These are phyloP conservation scores for Candida ortonii DNA, from an alignment of 805 yeast species.

Conservation along the genomic window DNA sequence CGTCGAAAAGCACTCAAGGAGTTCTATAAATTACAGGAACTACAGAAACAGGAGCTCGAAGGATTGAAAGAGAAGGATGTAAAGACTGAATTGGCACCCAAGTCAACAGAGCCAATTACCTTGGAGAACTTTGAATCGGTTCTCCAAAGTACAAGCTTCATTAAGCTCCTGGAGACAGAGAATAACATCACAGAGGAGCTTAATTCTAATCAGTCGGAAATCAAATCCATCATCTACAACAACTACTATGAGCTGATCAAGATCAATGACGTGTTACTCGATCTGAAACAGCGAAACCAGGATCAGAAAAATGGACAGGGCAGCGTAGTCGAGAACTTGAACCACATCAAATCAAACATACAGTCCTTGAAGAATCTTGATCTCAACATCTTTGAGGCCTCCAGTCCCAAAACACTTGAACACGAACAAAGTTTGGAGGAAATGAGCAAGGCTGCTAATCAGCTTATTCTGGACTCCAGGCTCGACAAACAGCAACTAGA, in stretches of 20 bases:
- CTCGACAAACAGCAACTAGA: conserved; percentile 13
- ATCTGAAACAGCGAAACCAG: conserved; percentile 28
- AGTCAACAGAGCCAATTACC: conserved; percentile 17
- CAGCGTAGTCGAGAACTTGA: conserved; percentile 24
- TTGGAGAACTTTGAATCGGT: conserved; percentile 33
- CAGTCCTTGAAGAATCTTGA: conserved; percentile 17
- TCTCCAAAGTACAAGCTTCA: conserved; percentile 30
- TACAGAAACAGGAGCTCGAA: conserved; percentile 23
- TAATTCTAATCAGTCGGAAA: conserved; percentile 54
- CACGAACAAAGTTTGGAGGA: conserved; percentile 9
- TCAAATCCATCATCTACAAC: conserved; percentile 70
- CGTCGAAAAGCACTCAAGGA: conserved; percentile 40
- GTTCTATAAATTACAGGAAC: conserved; percentile 38
- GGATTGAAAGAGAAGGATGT: conserved; percentile 5
- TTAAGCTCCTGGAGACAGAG: conserved; percentile 34
- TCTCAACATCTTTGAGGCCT: conserved; percentile 8
- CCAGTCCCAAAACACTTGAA: conserved; percentile 5
- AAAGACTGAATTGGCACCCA: background rate
- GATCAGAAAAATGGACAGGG: conserved; percentile 18
- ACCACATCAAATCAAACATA: conserved; percentile 23
- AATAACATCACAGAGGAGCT: conserved; percentile 43
- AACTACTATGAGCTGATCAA: conserved; percentile 72
- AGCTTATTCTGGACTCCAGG: conserved; percentile 15
- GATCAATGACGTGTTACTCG: conserved; percentile 53
- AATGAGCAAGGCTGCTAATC: conserved; percentile 19